Base-by-base conservation (phyloP, 768 basidiomycete species). In the Boletus insuetus region DNA sequence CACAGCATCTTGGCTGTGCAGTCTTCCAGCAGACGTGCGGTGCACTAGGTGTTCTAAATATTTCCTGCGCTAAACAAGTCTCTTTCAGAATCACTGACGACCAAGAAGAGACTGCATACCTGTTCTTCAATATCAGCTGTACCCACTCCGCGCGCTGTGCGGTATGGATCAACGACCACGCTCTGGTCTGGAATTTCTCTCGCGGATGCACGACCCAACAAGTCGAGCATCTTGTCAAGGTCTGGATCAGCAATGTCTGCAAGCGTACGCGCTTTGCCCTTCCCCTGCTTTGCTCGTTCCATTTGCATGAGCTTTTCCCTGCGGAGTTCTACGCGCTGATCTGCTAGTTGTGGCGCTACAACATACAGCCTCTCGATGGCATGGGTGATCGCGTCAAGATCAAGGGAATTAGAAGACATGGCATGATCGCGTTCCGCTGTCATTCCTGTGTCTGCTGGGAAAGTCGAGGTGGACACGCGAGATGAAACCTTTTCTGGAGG, bases 291-390 rank as follows among this genome's bases (percentile, higher is more conserved):
- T 6, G 89, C 91, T 42, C 80, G 79, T 70, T 91, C 89, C 75
- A 93, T 81, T 70, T 92, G 81, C 13, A 81, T 80, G 14, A 86
- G 62, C 65, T 91, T 89, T 24, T 82, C 74, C 6, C 79, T 79
- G 63, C 87, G 86, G 43, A 96, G 81, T 68, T 95, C 94, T n/a
- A 91, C 93, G 1, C 97, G 84, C 70, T 99, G 96, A 67, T 95
- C 88, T 55, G 88, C 83, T 40, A 98, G 72, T 68, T 96, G 94
- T 1, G 96, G 95, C 0, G 93, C 85, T 31, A 87, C 89, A 9
- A 82, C 70, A 69, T 97, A 92, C 12, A 98, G 74, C 37, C 94
- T 78, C 68, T 96, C 94, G 63, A 99, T 95, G 31, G 97, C 94
- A 68, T 82, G 80, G 0, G 91, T 83, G 43, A 98, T 85, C 12